Evolutionary conservation across 2,329 filamentous ascomycete genomes (phyloP).

Genomic region (Didymella exigua): DNA sequence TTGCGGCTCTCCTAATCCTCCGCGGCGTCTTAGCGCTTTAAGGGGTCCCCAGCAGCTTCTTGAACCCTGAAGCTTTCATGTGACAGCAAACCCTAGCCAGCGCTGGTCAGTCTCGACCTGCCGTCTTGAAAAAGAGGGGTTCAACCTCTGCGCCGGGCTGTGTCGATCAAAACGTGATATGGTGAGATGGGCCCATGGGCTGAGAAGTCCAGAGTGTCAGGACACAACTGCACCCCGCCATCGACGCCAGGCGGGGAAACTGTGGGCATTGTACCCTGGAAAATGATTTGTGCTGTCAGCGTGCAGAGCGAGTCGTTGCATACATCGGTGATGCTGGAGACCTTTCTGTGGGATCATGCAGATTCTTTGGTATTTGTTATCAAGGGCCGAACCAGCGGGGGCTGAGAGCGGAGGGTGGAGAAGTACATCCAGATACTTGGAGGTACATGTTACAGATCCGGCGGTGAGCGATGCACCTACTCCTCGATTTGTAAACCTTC

Average conservation of each 20-base stretch:
- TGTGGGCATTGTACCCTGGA: constrained; percentile 1
- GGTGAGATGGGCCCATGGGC: constrained; percentile 10
- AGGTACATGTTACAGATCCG: constrained; percentile 1
- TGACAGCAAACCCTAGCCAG: constrained; percentile 12
- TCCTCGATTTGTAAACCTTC: constrained; percentile 6
- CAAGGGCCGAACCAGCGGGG: background rate
- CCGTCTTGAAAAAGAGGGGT: constrained; percentile 15
- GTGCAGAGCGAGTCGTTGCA: constrained; percentile 1
- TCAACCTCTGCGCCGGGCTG: background rate
- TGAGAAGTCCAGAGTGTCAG: constrained; percentile 1
- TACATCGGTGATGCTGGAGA: constrained; percentile 1
- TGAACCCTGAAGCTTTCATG: constrained; percentile 11
- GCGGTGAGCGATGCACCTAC: background rate
- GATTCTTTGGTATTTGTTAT: constrained; percentile 1
- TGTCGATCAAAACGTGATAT: constrained; percentile 11
- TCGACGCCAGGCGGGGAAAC: background rate
- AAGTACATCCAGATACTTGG: constrained; percentile 11
- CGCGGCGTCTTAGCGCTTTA: constrained; percentile 1
- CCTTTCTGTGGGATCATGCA: background rate
- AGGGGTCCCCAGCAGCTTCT: background rate
- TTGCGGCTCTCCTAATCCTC: constrained; percentile 15
- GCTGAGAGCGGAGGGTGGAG: constrained; percentile 2
- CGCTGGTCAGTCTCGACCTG: constrained; percentile 14
- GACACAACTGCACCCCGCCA: constrained; percentile 4
- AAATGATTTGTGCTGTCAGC: constrained; percentile 1